phyloP scores from a whole-genome alignment of 768 basidiomycete genomes.

The Mrakia blollopis region DNA sequence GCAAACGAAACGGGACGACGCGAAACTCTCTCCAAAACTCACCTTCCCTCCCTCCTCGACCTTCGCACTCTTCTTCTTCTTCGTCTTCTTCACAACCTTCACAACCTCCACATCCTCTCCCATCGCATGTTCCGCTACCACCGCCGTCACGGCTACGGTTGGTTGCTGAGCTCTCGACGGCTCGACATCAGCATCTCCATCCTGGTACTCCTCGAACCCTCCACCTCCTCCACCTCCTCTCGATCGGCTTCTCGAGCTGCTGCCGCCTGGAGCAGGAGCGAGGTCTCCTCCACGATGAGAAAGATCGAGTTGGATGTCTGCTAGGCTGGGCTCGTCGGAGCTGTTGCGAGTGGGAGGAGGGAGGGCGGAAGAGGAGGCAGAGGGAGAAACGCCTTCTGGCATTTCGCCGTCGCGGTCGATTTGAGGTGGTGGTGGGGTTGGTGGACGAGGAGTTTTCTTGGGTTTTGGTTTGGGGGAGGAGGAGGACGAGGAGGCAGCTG shows the following conservation, averaged over 20 bases:
- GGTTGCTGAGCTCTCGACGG: neutral
- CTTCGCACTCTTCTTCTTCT: constrained; percentile 54
- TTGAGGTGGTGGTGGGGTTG: constrained; percentile 35
- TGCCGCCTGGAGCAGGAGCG: too few relatives aligned
- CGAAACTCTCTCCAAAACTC: neutral
- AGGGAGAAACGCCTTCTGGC: constrained; percentile 53
- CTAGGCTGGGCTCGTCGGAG: neutral
- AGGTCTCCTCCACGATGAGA: neutral
- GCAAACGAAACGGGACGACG: too few relatives aligned
- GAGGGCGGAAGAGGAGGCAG: neutral
- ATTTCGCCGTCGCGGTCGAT: constrained; percentile 75
- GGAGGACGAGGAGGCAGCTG: neutral
- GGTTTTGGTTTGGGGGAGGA: too few relatives aligned
- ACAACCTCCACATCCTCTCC: constrained; percentile 25
- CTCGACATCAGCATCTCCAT: constrained; percentile 18
- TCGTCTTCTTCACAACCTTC: constrained; percentile 33
- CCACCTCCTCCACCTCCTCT: neutral
- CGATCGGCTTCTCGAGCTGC: neutral
- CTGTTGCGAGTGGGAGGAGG: constrained; percentile 3
- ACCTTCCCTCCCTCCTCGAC: constrained; percentile 43
- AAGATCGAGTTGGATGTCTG: constrained; percentile 11
- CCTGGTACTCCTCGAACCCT: constrained; percentile 27
- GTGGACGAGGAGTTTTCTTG: constrained; percentile 20
- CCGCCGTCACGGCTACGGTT: neutral
- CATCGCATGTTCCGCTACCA: neutral